Conservation (phyloP, 345 rosid species). For the Jatropha curcas region DNA sequence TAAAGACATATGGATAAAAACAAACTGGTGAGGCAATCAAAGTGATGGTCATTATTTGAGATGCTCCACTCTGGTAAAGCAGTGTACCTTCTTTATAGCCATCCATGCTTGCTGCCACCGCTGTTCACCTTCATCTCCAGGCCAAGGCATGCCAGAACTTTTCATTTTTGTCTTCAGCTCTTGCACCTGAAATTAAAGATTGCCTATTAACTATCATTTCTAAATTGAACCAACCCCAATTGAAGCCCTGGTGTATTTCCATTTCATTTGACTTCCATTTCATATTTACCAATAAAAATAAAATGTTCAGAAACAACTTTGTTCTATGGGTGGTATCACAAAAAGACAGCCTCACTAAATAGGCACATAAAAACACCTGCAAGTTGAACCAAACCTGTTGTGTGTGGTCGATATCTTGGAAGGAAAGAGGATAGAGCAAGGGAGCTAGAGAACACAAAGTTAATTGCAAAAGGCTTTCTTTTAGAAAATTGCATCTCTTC, state of each 20-base stretch:
- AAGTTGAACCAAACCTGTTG: not conserved
- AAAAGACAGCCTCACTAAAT: not conserved
- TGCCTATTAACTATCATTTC: not conserved
- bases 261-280: not conserved
- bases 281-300: not conserved
- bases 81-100: constrained; percentile 85
- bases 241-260: not conserved
- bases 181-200: constrained; percentile 55
- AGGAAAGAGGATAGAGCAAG: not conserved
- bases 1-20: not conserved
- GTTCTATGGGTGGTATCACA: constrained; percentile 1
- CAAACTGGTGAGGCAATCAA: not conserved
- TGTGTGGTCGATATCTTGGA: not conserved
- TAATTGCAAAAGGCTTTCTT: not conserved
- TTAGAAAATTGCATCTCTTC: not conserved
- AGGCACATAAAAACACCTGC: not conserved
- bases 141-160: constrained; percentile 97
- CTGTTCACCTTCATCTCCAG: constrained; percentile 90
- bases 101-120: constrained; percentile 98
- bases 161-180: constrained; percentile 82
- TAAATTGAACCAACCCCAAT: not conserved
- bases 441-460: not conserved
- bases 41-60: not conserved
- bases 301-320: not conserved
- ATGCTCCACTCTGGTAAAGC: not conserved